Conservation (phyloP, 2,329 filamentous ascomycete species). For the Ascochyta lentis region DNA sequence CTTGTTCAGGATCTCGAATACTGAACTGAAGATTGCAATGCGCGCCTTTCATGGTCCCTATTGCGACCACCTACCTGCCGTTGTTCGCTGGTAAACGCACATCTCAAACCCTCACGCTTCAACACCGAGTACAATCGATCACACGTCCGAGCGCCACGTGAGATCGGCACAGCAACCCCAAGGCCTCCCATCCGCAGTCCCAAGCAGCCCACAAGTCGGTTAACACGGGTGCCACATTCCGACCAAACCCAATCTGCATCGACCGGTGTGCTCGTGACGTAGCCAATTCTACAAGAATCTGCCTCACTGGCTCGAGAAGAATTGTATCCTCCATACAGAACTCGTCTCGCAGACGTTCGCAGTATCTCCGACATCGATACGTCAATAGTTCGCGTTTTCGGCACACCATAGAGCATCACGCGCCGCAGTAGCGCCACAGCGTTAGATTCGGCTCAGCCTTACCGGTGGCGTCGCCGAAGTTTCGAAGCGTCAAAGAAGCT, state of each 20-base stretch:
- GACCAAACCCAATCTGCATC: constrained; percentile 12
- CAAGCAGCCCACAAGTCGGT: constrained; percentile 26
- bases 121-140: neutral
- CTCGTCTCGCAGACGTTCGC: neutral
- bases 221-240: constrained; percentile 24
- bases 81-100: neutral
- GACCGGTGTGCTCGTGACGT: constrained; percentile 31
- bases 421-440: constrained; percentile 12
- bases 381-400: constrained; percentile 16
- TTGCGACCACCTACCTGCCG: neutral
- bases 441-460: constrained; percentile 14
- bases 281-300: constrained; percentile 8
- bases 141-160: constrained; percentile 18
- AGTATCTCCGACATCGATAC: constrained; percentile 8
- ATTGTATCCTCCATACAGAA: constrained; percentile 7
- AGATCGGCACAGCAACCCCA: constrained; percentile 21
- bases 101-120: constrained; percentile 12
- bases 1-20: neutral
- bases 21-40: neutral
- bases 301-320: constrained; percentile 10
- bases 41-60: neutral
- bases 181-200: constrained; percentile 23
- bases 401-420: constrained; percentile 10
- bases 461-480: constrained; percentile 15
- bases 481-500: constrained; percentile 16